A percentile compares a stretch with the other conserved stretches of the same genome.
Conservation (phyloP, 2,329 filamentous ascomycete species). For the Aspergillus novoparasiticus region DNA sequence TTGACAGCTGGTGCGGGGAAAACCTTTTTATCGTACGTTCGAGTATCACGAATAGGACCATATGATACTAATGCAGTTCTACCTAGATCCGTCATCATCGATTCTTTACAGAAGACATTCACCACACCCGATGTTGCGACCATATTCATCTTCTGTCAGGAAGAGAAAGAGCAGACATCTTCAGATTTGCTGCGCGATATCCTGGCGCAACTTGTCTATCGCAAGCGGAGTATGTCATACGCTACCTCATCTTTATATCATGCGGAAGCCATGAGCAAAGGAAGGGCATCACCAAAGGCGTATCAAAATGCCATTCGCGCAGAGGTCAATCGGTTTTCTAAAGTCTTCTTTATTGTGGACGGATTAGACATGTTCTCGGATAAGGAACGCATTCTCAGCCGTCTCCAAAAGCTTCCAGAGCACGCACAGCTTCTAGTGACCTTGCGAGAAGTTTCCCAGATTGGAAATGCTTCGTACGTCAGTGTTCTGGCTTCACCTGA, state of each 20-base stretch:
- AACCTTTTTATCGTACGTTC: conserved; percentile 7
- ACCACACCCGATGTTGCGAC: conserved; percentile 32
- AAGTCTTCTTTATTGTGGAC: conserved; percentile 34
- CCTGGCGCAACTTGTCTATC: conserved; percentile 34
- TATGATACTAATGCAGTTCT: too few relatives aligned
- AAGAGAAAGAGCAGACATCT: conserved; percentile 24
- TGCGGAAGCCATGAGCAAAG: conserved; percentile 22
- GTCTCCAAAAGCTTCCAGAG: conserved; percentile 36
- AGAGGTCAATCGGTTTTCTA: conserved; percentile 33
- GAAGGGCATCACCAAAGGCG: conserved; percentile 29
- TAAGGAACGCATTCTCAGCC: conserved; percentile 31
- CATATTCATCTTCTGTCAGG: conserved; percentile 31
- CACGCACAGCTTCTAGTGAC: conserved; percentile 36
- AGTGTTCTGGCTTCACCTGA: too few relatives aligned
- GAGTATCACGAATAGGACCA: conserved; percentile 25
- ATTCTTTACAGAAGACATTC: conserved; percentile 31
- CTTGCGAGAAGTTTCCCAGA: conserved; percentile 22
- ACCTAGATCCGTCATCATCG: conserved; percentile 29
- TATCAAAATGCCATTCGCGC: conserved; percentile 37
- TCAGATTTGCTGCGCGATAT: conserved; percentile 30
- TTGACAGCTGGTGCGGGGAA: conserved; percentile 30
- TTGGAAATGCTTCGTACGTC: conserved; percentile 12
- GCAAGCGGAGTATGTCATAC: conserved; percentile 28
- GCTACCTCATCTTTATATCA: conserved; percentile 27
- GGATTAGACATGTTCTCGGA: conserved; percentile 32